Evolutionary conservation across 768 basidiomycete genomes (phyloP).

Genomic region (Cystobasidium ongulense): DNA sequence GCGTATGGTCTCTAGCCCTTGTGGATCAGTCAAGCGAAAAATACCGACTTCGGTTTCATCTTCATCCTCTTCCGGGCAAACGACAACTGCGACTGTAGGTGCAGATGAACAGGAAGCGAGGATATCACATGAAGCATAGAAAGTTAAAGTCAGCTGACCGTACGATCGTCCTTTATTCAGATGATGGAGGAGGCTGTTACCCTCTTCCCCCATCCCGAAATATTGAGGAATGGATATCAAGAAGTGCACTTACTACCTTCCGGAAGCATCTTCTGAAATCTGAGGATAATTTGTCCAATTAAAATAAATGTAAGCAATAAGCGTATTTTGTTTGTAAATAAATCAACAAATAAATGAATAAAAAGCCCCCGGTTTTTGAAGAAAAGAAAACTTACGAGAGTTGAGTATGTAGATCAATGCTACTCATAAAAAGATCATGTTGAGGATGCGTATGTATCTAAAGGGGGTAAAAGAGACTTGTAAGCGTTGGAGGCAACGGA

Average conservation of each 20-base stretch:
- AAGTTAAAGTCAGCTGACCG: too few relatives aligned
- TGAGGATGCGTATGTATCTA: constrained; percentile 14
- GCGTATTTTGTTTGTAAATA: too few relatives aligned
- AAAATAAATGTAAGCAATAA: too few relatives aligned
- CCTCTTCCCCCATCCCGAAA: too few relatives aligned
- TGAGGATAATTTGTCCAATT: background rate
- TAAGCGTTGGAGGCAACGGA: too few relatives aligned
- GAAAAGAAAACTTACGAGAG: too few relatives aligned
- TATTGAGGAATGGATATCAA: background rate
- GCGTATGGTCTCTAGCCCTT: background rate
- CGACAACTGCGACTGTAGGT: background rate
- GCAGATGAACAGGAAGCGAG: background rate
- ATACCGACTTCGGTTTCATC: background rate
- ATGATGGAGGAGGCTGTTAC: too few relatives aligned
- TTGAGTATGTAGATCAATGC: constrained; percentile 6
- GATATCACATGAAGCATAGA: too few relatives aligned
- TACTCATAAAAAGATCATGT: background rate
- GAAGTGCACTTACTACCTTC: constrained; percentile 1
- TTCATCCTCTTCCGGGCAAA: background rate
- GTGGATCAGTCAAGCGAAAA: constrained; percentile 10
- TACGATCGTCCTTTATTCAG: too few relatives aligned
- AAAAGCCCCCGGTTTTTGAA: too few relatives aligned
- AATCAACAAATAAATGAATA: too few relatives aligned
- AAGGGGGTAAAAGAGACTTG: background rate
- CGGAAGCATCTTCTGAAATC: constrained; percentile 14